phyloP scores from a whole-genome alignment of 78 protist species.

The Guillardia theta region DNA sequence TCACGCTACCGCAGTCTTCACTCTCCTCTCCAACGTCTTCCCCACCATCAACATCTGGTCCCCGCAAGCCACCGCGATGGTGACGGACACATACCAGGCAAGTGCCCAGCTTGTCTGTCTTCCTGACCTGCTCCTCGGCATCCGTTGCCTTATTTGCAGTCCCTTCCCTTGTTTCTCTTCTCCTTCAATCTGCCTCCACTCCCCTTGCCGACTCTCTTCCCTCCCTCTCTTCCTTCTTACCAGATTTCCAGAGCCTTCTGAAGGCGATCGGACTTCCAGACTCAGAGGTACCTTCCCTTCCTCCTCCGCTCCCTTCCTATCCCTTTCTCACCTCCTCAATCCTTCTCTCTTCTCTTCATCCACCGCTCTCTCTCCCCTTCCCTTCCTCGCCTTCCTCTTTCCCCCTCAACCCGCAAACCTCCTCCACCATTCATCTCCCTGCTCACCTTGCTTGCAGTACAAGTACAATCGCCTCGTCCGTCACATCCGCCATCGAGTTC shows the following conservation, averaged over 20 bases:
- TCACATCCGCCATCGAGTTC: neutral
- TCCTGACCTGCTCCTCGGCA: no score
- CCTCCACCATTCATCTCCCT: no score
- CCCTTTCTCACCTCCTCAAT: neutral
- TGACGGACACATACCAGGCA: neutral
- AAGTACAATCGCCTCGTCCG: constrained; percentile 9
- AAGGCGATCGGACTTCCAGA: neutral
- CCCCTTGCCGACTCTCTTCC: no score
- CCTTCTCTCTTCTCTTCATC: no score
- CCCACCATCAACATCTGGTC: neutral
- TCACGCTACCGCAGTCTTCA: neutral
- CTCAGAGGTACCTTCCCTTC: neutral
- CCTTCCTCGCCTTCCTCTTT: no score
- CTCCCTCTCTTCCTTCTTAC: no score
- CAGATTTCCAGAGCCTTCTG: neutral
- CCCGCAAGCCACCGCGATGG: neutral
- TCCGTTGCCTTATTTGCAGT: no score
- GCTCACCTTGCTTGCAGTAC: no score
- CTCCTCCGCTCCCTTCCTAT: neutral
- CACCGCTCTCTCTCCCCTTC: neutral
- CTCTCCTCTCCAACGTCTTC: neutral
- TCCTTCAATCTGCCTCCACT: no score
- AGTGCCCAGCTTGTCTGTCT: no score
- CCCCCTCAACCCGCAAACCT: no score
- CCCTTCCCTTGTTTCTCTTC: no score